These are phyloP conservation scores for Colletotrichum sp. DNA, from an alignment of 2,329 filamentous ascomycete genomes.

Conservation along the genomic window DNA sequence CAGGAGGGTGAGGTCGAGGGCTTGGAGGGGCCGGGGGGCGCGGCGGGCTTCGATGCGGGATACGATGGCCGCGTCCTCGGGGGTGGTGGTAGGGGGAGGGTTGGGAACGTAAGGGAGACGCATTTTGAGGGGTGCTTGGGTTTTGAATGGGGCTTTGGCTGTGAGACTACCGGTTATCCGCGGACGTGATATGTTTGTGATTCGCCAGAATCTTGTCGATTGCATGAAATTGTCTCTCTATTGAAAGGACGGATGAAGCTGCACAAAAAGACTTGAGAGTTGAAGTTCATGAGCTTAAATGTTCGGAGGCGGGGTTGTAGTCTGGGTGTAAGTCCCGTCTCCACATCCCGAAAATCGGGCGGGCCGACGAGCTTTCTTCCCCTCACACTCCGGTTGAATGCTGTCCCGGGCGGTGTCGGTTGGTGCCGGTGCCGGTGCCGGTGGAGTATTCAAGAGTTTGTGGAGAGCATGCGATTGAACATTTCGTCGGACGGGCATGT, in stretches of 20 bases:
- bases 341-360: constrained; percentile 17
- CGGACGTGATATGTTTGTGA: background rate
- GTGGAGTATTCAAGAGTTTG: background rate
- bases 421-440: background rate
- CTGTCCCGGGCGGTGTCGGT: constrained; percentile 11
- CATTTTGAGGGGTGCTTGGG: constrained; percentile 50
- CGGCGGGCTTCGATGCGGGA: constrained; percentile 69
- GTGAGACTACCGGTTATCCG: background rate
- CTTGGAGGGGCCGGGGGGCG: constrained; percentile 71
- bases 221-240: background rate
- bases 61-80: constrained; percentile 62
- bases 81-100: constrained; percentile 51
- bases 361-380: constrained; percentile 4
- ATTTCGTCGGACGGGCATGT: background rate
- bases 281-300: background rate
- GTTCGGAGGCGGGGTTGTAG: constrained; percentile 13
- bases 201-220: background rate
- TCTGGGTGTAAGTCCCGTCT: constrained; percentile 12
- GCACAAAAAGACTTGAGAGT: background rate
- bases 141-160: background rate
- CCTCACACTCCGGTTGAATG: constrained; percentile 15
- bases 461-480: background rate
- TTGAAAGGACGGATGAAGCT: background rate
- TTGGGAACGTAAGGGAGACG: constrained; percentile 69
- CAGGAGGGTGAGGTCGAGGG: constrained; percentile 77